Conservation (phyloP, 2,329 filamentous ascomycete genomes). For the Penicillium sp. region DNA sequence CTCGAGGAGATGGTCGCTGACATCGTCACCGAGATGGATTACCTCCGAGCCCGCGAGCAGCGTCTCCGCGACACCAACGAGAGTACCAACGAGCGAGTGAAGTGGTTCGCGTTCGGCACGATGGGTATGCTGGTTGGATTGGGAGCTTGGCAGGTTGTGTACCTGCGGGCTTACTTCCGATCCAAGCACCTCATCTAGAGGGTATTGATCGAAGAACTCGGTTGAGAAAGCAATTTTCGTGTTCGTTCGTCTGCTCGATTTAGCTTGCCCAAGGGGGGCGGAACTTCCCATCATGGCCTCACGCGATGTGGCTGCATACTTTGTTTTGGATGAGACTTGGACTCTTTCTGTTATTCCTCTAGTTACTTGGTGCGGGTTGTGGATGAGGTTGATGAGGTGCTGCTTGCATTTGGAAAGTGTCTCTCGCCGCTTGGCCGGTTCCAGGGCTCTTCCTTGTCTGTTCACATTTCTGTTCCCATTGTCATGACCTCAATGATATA, state of each 20-base stretch:
- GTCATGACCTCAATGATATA: slow-evolving; percentile 26
- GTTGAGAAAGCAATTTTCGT: too few species aligned
- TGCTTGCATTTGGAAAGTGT: slow-evolving; percentile 7
- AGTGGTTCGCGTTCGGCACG: slow-evolving; percentile 94
- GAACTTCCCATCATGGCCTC: too few species aligned
- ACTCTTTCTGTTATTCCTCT: neutral
- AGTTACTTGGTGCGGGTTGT: slow-evolving; percentile 1
- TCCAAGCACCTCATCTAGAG: slow-evolving; percentile 64
- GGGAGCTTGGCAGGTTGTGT: slow-evolving; percentile 96
- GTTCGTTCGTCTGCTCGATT: too few species aligned
- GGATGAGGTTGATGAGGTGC: too few species aligned
- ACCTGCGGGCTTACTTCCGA: slow-evolving; percentile 95
- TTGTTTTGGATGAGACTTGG: neutral
- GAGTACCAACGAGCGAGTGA: slow-evolving; percentile 97
- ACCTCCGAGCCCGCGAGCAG: slow-evolving; percentile 82
- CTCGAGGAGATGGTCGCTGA: slow-evolving; percentile 87
- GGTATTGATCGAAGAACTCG: neutral
- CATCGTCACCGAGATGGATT: slow-evolving; percentile 93
- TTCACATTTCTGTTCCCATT: slow-evolving; percentile 20
- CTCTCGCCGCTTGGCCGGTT: slow-evolving; percentile 6
- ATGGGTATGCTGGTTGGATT: slow-evolving; percentile 85
- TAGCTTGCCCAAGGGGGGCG: too few species aligned
- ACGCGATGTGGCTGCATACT: too few species aligned
- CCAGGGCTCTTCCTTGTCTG: slow-evolving; percentile 14
- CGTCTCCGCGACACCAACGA: slow-evolving; percentile 97